These are phyloP conservation scores for Amyloporia xantha DNA, from an alignment of 768 basidiomycete genomes.

Conservation along the genomic window DNA sequence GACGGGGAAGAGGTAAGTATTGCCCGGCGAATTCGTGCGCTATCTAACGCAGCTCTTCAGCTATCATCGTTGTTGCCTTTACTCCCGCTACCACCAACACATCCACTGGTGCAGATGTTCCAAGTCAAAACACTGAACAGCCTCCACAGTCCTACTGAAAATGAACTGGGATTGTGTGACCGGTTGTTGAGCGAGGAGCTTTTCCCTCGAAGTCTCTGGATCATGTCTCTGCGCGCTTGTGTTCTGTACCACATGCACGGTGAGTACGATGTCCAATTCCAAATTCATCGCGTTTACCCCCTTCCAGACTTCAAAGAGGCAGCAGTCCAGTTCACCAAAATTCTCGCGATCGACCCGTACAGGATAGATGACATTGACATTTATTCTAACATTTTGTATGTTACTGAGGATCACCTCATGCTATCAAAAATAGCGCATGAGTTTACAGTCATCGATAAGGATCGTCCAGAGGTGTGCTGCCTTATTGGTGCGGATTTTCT, in stretches of 20 bases:
- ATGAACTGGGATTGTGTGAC: constrained; percentile 76
- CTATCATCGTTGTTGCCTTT: constrained; percentile 38
- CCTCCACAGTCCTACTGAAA: constrained; percentile 82
- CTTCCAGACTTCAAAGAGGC: constrained; percentile 79
- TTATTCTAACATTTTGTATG: constrained; percentile 95
- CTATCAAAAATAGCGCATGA: constrained; percentile 89
- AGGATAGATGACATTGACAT: constrained; percentile 94
- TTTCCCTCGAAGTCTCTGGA: constrained; percentile 79
- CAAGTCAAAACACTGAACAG: constrained; percentile 87
- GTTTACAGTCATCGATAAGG: constrained; percentile 82
- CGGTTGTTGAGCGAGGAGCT: constrained; percentile 61
- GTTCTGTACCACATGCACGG: constrained; percentile 89
- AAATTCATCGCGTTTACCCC: constrained; percentile 1
- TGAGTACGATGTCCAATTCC: constrained; percentile 35
- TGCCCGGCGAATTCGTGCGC: too few species aligned
- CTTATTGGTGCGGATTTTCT: constrained; percentile 66
- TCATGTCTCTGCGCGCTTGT: constrained; percentile 81
- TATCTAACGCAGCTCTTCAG: constrained; percentile 26
- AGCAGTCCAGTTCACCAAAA: constrained; percentile 77
- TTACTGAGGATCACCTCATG: constrained; percentile 83
- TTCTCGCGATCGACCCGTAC: constrained; percentile 75
- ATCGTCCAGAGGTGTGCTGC: constrained; percentile 94
- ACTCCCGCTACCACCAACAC: constrained; percentile 42
- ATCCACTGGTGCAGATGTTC: constrained; percentile 63
- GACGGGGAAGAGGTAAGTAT: constrained; percentile 79